Conservation (phyloP, 208 protist species). For the Borovskyia barvae region DNA sequence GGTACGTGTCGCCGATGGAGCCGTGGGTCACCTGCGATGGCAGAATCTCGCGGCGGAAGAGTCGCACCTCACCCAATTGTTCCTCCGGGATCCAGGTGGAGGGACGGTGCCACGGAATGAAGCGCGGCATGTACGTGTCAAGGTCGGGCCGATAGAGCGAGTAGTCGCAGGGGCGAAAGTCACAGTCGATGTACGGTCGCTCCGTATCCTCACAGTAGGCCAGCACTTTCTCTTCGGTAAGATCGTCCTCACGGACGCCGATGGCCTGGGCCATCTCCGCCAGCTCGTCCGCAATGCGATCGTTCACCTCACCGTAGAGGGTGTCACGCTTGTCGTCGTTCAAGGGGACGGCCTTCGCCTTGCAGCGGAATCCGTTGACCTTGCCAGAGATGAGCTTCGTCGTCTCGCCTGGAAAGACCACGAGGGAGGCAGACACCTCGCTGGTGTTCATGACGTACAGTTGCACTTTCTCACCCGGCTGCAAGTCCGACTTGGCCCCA, state of each 20-base stretch:
- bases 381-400: conserved; percentile 57
- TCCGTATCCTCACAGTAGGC: conserved; percentile 52
- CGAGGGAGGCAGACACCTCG: conserved; percentile 49
- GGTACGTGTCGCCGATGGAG: conserved; percentile 77
- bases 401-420: conserved; percentile 73
- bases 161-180: conserved; percentile 64
- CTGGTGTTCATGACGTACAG: conserved; percentile 60
- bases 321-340: conserved; percentile 49
- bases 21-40: conserved; percentile 73
- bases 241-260: conserved; percentile 25
- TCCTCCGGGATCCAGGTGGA: conserved; percentile 54
- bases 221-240: conserved; percentile 61
- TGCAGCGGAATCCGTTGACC: conserved; percentile 69
- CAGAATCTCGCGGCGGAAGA: conserved; percentile 63
- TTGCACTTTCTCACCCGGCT: conserved; percentile 52
- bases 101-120: conserved; percentile 62
- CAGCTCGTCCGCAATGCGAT: conserved; percentile 38
- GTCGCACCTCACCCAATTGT: conserved; percentile 54
- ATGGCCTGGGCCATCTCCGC: conserved; percentile 38
- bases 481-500: conserved; percentile 55
- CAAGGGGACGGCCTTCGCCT: conserved; percentile 51
- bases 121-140: conserved; percentile 57
- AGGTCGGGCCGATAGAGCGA: conserved; percentile 64
- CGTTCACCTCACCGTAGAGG: conserved; percentile 43
- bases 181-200: conserved; percentile 59